Evolutionary conservation across 2,329 filamentous ascomycete species (phyloP), one percentile per base, ranked within the genome.

Genomic region (Exophiala sp.): DNA sequence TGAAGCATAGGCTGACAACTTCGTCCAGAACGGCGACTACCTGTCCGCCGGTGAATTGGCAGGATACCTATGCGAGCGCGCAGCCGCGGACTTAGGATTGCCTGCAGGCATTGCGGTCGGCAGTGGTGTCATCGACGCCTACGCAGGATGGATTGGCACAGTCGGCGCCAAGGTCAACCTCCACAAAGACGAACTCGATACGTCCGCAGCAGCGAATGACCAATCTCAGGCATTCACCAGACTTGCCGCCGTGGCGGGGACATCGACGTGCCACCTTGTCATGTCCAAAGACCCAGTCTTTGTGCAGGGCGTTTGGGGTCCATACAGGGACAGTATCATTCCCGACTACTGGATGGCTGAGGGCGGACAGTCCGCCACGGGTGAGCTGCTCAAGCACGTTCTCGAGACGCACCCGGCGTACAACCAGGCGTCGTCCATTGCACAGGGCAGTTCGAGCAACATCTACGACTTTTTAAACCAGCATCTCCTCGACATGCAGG

Each of bases 111-210:
- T 96, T 63, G 90, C 94, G 14, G 88, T 99, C 51, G 94, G 94
- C 50, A 95, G 90, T 66, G 91, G 91, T 71, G 94, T 99, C 60
- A 99, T 99, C 67, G 94, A 99, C 70, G 94, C 94, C 14, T 99
- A 99, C 66, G 94, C 94, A 55, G 94, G 94, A 60, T 99, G 94
- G 94, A 94, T 99, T 63, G 94, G 94, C 57, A 97, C 94, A 1
- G 94, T 99, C n/a, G 94, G 94, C 54, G 92, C 94, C 57, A 96
- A 96, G 72, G 89, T 96, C 64, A 82, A 90, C 62, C 81, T 95
- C 12, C 78, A 80, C 38, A 74, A 78, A 53, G 83, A 87, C 52
- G 80, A 87, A 44, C 79, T 92, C 36, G 85, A 87, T 67, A 77
- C 82, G 55, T 80, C 80, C 34, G 78, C 80, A 3, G 80, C 88